Evolutionary conservation across 805 yeast species (phyloP), one percentile per base, ranked within the genome.

Genomic region (Candida schatavii): DNA sequence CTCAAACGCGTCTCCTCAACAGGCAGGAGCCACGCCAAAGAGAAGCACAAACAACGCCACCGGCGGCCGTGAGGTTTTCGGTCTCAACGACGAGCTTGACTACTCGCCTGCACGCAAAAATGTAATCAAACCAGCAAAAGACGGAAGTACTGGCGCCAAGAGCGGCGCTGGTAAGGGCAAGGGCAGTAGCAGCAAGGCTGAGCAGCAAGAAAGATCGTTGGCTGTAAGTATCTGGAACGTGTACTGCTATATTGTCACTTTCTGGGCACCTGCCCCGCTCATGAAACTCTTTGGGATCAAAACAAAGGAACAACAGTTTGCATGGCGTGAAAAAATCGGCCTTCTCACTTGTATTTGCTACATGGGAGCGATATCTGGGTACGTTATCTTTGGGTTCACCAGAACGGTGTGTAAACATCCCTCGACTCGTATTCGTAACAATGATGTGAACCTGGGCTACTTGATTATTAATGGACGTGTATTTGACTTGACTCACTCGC

Each of bases 301-400:
- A 26, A 80, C 85, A 17, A 79, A 80, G 50, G 90, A 82, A 34
- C 79, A 96, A 45, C 97, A 90, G 59, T 80, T 81, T 71, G 98
- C 98, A 0, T 93, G 99, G 99, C 77, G 99, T 56, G 99, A 93
- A 57, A 91, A 91, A 57, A 85, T 90, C 41, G 98, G 88, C 1
- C 72, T 93, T 34, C 71, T 91, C 34, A 75, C 93, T 1, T 73
- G 89, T 41, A 89, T 91, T 52, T 48, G 84, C 15, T 75, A 76
- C 50, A 66, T 86, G 35, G 97, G 93, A 42, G 80, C 87, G 0
- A 60, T 85, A 40, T 85, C 89, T 30, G 97, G 95, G 1, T 93
- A 74, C 59, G 70, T 91, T 50, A 88, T 97, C 2, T 91, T 91
- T 66, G 98, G 98, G 75, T 70, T 91, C 65, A 85, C 96, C 7